These are phyloP conservation scores for Trametes coccinea DNA, from an alignment of 768 basidiomycete genomes.

Conservation along the genomic window DNA sequence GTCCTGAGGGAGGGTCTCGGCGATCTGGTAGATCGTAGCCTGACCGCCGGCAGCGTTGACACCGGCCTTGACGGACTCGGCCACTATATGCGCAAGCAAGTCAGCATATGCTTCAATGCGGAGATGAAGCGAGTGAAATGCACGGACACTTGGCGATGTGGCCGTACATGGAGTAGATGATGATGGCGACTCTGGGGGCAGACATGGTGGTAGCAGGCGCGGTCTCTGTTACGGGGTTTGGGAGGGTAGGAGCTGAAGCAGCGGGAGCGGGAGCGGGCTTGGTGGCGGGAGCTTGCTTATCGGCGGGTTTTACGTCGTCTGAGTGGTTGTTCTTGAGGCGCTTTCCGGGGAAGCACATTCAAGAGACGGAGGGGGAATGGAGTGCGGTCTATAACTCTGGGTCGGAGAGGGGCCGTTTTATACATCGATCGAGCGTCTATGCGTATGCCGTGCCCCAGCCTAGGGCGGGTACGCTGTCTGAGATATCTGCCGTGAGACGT, in stretches of 20 bases:
- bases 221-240: slow-evolving; percentile 10
- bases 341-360: slow-evolving; percentile 29
- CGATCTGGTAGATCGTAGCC: slow-evolving; percentile 57
- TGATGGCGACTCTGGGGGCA: slow-evolving; percentile 61
- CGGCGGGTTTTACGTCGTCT: slow-evolving; percentile 19
- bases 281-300: not conserved
- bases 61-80: slow-evolving; percentile 49
- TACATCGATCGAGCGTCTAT: slow-evolving; percentile 17
- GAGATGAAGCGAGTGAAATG: not conserved
- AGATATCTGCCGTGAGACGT: slow-evolving; percentile 15
- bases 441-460: not conserved
- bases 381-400: not conserved
- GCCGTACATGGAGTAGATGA: slow-evolving; percentile 77
- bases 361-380: not conserved
- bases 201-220: slow-evolving; percentile 12
- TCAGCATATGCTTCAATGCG: not conserved
- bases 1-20: slow-evolving; percentile 76
- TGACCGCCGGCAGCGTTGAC: slow-evolving; percentile 43
- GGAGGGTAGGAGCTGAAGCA: slow-evolving; percentile 11
- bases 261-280: slow-evolving; percentile 5
- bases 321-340: slow-evolving; percentile 21
- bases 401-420: not conserved
- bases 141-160: slow-evolving; percentile 67
- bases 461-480: not conserved
- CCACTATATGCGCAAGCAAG: slow-evolving; percentile 47